Evolutionary conservation across 345 rosid species (phyloP).

Genomic region (Eucalyptus guilfoylei): DNA sequence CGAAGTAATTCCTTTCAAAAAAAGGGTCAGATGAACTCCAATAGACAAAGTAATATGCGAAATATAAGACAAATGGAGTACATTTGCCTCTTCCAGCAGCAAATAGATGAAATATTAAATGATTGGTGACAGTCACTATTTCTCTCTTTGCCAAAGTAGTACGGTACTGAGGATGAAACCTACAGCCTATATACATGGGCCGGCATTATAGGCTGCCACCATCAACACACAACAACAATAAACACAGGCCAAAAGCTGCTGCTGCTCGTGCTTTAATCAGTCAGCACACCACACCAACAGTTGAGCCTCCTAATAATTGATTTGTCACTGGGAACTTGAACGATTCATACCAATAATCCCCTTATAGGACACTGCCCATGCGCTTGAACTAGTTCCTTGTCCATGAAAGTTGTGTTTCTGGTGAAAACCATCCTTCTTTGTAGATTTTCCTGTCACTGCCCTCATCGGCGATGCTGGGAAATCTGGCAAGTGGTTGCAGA

Average conservation of each 20-base stretch:
- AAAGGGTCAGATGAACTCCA: background rate
- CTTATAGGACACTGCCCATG: background rate
- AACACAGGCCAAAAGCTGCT: background rate
- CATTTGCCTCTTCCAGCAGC: background rate
- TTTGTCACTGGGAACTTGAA: background rate
- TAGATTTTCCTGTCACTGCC: background rate
- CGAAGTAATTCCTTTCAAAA: background rate
- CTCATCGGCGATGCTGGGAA: background rate
- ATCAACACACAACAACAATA: background rate
- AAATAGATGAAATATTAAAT: background rate
- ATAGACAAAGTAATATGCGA: background rate
- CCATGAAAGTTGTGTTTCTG: background rate
- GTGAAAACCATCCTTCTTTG: background rate
- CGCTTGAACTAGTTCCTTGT: background rate
- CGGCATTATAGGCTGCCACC: background rate
- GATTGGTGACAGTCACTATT: background rate
- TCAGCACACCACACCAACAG: background rate
- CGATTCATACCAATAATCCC: background rate
- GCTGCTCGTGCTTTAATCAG: background rate
- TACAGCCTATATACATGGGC: background rate
- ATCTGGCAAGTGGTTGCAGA: background rate
- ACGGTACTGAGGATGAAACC: background rate
- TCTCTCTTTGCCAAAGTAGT: background rate
- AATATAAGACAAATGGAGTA: background rate
- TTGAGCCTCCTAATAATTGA: background rate